Base-by-base conservation (phyloP, 2,329 filamentous ascomycete species). In the Sporothrix brasiliensis region DNA sequence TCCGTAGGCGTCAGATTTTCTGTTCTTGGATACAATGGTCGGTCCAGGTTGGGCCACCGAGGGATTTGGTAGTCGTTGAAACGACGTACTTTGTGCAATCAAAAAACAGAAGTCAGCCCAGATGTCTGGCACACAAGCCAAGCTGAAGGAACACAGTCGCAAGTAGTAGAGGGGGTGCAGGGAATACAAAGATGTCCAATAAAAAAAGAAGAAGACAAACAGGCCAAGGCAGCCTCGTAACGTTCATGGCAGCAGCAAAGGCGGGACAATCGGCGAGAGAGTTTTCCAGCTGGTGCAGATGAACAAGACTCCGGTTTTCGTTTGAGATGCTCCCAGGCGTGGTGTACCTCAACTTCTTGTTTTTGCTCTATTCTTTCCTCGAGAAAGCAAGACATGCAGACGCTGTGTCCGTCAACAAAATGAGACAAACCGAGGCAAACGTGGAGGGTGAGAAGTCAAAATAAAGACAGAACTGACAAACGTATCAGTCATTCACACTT, bases 31-130 rank as follows among this genome's bases (percentile, higher is more conserved):
- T 27, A 50, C 21, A 39, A 63, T 34, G 39, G 41, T 4, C 39
- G 47, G 58, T 16, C 61, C 44, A 65, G 41, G 27, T 65, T 41
- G 47, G 61, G 61, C 61, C 61, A 65, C 61, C 61, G 61, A 65
- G 47, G 44, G 44, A 34, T 65, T 49, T 49, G 60, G 44, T 14
- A 65, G 60, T 21, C 60, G 60, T 65, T 65, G 41, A 5, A 49
- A 11, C 44, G 21, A 30, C 41, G 41, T 65, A 49, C 21, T 21
- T 34, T 34, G 61, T 34, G 6, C 61, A n/a, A 65, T 44, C 21
- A 27, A 16, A 24, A 13, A 41, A 21, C 30, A 60, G n/a, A 19
- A 49, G 16, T n/a, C 52, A 54, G 52, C 24, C 24, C 52, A 54
- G 21, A n/a, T 4, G 34, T 49, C 6, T 27, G 6, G 14, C 41